Base-by-base conservation (phyloP, 495 filamentous ascomycete species). In the Bombardia bombarda region DNA sequence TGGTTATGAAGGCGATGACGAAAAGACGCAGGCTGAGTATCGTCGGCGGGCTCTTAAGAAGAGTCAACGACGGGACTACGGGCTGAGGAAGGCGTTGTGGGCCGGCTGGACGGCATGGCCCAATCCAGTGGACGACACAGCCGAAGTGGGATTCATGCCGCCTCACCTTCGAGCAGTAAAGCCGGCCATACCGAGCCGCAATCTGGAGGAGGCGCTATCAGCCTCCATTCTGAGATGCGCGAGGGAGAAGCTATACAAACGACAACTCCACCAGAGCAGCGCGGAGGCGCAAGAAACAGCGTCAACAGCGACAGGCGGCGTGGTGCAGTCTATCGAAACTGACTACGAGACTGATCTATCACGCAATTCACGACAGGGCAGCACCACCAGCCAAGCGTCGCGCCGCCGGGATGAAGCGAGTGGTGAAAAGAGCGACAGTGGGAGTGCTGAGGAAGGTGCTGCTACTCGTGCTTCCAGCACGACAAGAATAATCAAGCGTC, bases 71-170 rank as follows among this genome's bases (percentile, higher is more conserved):
- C n/a, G n/a, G n/a, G n/a, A n/a, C n/a, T n/a, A n/a, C n/a, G n/a
- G n/a, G 2, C 12, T 3, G 20, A 38, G n/a, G 33, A 51, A 36
- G 76, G 70, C 62, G 41, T 50, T 13, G 72, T 77, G 14, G 69
- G 67, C 5, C 75, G 69, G 42, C 17, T 93, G 87, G 87, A 82
- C 82, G 3, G 83, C 86, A 1, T 95, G 88, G 88, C 88, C 88
- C 16, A 50, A 89, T 61, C 60, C 60, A 13, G 67, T 71, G 17
- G 55, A 66, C 9, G 62, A 68, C 7, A 83, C 89, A 14, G 83
- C 84, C 3, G 68, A 72, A n/a, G 57, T 64, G 8, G 67, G 67
- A 21, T 43, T 64, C 24, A 18, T 59, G 20, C 45, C 46, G 22
- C 43, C 61, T 0, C 52, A 56, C 8, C 55, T 67, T 13, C 31